These are phyloP conservation scores for Sclerotinia glacialis DNA, from an alignment of 2,329 filamentous ascomycete genomes.

Conservation along the genomic window DNA sequence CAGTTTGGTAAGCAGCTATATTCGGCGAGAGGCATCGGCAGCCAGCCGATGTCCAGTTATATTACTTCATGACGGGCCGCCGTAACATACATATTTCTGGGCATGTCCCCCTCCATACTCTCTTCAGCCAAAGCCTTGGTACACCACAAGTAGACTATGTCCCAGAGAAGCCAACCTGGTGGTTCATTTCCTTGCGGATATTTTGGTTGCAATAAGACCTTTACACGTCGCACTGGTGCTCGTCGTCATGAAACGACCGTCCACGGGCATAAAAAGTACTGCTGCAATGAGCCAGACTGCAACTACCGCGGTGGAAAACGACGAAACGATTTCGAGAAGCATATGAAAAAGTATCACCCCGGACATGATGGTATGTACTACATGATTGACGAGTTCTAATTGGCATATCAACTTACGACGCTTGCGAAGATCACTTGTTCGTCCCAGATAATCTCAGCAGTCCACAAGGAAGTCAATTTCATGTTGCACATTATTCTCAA, in stretches of 20 bases:
- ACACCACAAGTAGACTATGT: constrained; percentile 5
- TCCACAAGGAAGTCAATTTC: constrained; percentile 4
- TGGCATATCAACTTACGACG: neutral
- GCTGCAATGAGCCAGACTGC: constrained; percentile 19
- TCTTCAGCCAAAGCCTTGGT: constrained; percentile 20
- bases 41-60: neutral
- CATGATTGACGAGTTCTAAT: neutral
- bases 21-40: neutral
- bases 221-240: constrained; percentile 19
- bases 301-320: constrained; percentile 21
- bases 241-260: constrained; percentile 19
- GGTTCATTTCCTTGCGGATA: constrained; percentile 13
- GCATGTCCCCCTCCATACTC: constrained; percentile 1
- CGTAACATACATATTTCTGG: constrained; percentile 9
- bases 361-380: constrained; percentile 19
- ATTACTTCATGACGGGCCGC: neutral
- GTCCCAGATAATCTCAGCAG: constrained; percentile 18
- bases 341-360: constrained; percentile 20
- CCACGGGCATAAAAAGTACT: constrained; percentile 19
- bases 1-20: neutral
- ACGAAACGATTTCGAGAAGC: constrained; percentile 16
- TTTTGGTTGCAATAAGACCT: constrained; percentile 19
- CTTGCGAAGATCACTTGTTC: constrained; percentile 15
- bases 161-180: neutral
- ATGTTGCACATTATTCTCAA: neutral